These are phyloP conservation scores for Huntiella moniliformis DNA, from an alignment of 2,329 filamentous ascomycete genomes.

Conservation along the genomic window DNA sequence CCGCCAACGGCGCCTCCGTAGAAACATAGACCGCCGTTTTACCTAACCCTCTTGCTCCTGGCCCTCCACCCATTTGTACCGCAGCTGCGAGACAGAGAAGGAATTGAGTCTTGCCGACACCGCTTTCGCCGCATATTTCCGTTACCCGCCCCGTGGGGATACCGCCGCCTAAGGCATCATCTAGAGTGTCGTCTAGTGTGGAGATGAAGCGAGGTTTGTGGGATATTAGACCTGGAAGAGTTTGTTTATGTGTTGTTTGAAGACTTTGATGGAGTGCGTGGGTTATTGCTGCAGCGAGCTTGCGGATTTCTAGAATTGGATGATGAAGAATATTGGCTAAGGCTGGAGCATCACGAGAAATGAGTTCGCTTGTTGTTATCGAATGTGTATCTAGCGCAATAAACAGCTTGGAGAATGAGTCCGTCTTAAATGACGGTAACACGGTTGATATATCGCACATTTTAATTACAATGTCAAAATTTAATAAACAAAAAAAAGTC, in stretches of 20 bases:
- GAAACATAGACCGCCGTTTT: slow-evolving; percentile 80
- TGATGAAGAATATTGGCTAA: slow-evolving; percentile 73
- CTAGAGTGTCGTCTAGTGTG: slow-evolving; percentile 58
- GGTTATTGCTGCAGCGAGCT: slow-evolving; percentile 49
- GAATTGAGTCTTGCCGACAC: slow-evolving; percentile 87
- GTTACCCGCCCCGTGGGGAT: slow-evolving; percentile 66
- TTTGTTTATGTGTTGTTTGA: slow-evolving; percentile 13
- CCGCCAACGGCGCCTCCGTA: slow-evolving; percentile 73
- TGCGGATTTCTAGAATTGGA: slow-evolving; percentile 61
- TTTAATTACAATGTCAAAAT: neutral
- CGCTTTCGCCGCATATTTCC: slow-evolving; percentile 84
- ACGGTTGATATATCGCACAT: slow-evolving; percentile 79
- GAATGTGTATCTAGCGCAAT: slow-evolving; percentile 60
- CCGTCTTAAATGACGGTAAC: slow-evolving; percentile 57
- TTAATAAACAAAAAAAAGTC: neutral
- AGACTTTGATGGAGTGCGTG: slow-evolving; percentile 47
- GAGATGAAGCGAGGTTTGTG: slow-evolving; percentile 34
- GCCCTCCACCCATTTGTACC: slow-evolving; percentile 50
- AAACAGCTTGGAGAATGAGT: slow-evolving; percentile 56
- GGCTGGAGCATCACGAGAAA: slow-evolving; percentile 65
- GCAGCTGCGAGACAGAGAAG: slow-evolving; percentile 70
- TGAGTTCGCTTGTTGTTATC: slow-evolving; percentile 64
- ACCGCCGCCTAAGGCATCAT: slow-evolving; percentile 54
- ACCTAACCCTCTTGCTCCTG: slow-evolving; percentile 42
- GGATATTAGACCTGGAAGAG: neutral